These are phyloP conservation scores for Podila verticillata DNA, from an alignment of 192 early-diverging fungal species.

Conservation along the genomic window DNA sequence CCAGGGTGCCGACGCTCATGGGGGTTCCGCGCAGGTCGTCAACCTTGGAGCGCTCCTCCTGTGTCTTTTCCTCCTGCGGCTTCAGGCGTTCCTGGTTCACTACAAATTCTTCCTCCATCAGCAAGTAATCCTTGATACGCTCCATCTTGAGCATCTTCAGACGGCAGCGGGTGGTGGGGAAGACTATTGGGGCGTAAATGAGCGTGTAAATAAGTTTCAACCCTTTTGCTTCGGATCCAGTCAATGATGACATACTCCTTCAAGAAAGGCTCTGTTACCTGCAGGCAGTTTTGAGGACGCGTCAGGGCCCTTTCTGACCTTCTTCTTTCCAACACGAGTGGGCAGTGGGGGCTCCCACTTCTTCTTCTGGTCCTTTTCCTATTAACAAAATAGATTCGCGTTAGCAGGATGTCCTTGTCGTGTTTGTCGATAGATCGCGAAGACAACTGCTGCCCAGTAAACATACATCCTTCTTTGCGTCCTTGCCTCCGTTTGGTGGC, in stretches of 20 bases:
- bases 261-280: constrained; percentile 58
- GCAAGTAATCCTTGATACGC: constrained; percentile 97
- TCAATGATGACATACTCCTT: not conserved
- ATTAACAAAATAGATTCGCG: not conserved
- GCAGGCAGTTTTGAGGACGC: constrained; percentile 90
- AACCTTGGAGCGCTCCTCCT: constrained; percentile 94
- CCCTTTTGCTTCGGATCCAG: not conserved
- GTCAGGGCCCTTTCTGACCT: constrained; percentile 91
- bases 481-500: constrained; percentile 31
- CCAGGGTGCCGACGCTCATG: constrained; percentile 95
- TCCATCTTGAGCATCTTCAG: constrained; percentile 98
- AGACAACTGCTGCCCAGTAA: no score
- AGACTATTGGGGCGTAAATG: constrained; percentile 67
- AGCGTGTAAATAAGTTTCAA: not conserved
- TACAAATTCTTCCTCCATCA: constrained; percentile 99
- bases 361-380: constrained; percentile 89
- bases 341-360: constrained; percentile 99
- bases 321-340: constrained; percentile 99
- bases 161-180: constrained; percentile 95
- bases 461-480: constrained; percentile 53
- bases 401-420: not conserved
- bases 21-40: constrained; percentile 97
- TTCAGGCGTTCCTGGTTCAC: constrained; percentile 98
- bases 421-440: no score
- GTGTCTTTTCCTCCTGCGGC: constrained; percentile 92